phyloP scores from a whole-genome alignment of 768 basidiomycete species.

The Cystofilobasidium bisporidii region DNA sequence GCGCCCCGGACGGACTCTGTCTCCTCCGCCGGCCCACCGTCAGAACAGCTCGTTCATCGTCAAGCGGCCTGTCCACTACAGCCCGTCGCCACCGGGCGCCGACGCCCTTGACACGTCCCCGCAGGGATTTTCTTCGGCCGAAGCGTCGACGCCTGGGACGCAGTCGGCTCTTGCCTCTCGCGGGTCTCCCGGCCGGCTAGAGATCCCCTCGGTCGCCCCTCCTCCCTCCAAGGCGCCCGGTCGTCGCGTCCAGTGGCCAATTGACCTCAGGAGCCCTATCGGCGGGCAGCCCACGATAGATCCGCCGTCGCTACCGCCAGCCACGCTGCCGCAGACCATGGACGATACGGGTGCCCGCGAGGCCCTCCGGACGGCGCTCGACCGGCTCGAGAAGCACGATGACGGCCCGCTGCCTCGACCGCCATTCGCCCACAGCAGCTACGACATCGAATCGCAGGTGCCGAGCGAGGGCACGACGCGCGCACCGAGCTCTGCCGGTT shows the following conservation, averaged over 20 bases:
- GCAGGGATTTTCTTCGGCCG: neutral
- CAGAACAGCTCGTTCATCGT: neutral
- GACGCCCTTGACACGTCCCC: no score
- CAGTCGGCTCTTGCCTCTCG: neutral
- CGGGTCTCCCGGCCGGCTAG: neutral
- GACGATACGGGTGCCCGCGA: constrained; percentile 21
- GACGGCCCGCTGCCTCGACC: constrained; percentile 10
- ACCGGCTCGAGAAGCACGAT: neutral
- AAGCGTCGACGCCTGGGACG: neutral
- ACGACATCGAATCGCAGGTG: constrained; percentile 54
- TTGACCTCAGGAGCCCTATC: constrained; percentile 13
- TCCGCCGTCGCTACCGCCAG: neutral
- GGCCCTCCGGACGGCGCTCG: constrained; percentile 18
- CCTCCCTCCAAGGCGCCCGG: neutral
- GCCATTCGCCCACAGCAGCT: neutral
- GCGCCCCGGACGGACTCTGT: neutral
- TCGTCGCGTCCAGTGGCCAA: constrained; percentile 25
- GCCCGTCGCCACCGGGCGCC: neutral
- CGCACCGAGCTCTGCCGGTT: constrained; percentile 84
- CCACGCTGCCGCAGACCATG: constrained; percentile 21
- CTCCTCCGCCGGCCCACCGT: neutral
- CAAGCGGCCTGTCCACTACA: neutral
- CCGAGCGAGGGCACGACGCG: constrained; percentile 93
- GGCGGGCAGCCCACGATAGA: neutral
- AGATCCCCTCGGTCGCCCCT: neutral